A percentile compares a stretch with the other conserved stretches of the same genome.
Evolutionary conservation across 257 asterid species (phyloP).

Genomic region (Mitragyna speciosa): DNA sequence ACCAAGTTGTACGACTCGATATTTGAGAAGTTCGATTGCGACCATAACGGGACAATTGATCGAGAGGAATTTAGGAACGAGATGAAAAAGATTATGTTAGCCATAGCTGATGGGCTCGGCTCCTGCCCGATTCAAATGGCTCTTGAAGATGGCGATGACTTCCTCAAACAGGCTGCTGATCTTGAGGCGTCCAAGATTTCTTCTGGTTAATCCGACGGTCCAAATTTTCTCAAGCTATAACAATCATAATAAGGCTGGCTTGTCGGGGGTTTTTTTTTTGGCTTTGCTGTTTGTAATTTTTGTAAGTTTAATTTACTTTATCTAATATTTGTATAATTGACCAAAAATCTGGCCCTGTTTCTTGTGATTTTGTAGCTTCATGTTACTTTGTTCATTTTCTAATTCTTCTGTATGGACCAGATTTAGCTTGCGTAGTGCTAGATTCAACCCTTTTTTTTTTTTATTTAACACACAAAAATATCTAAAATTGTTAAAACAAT

Average conservation of each 20-base stretch:
- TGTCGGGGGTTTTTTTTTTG: too few relatives aligned
- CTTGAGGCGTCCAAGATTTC: slow-evolving; percentile 64
- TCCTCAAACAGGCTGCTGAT: slow-evolving; percentile 85
- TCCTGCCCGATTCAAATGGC: slow-evolving; percentile 85
- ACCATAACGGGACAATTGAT: slow-evolving; percentile 63
- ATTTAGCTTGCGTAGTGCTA: too few relatives aligned
- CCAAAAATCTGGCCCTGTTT: too few relatives aligned
- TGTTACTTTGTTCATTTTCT: too few relatives aligned
- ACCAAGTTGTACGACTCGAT: slow-evolving; percentile 75
- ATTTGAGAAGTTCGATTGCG: slow-evolving; percentile 61
- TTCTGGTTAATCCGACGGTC: slow-evolving; percentile 10
- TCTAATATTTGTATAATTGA: too few relatives aligned
- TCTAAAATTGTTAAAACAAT: too few relatives aligned
- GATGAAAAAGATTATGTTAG: slow-evolving; percentile 68
- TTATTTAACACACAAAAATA: too few relatives aligned
- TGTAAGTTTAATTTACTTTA: too few relatives aligned
- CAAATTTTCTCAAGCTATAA: neutral
- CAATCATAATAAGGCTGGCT: neutral
- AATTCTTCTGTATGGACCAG: too few relatives aligned
- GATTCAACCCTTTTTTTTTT: too few relatives aligned
- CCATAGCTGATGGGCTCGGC: slow-evolving; percentile 89
- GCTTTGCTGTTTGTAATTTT: neutral
- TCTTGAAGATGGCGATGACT: slow-evolving; percentile 64
- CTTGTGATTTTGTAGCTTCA: too few relatives aligned
- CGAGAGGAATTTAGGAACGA: slow-evolving; percentile 59